These are phyloP conservation scores for Glycine soja DNA, from an alignment of 306 rosid species.

Conservation along the genomic window DNA sequence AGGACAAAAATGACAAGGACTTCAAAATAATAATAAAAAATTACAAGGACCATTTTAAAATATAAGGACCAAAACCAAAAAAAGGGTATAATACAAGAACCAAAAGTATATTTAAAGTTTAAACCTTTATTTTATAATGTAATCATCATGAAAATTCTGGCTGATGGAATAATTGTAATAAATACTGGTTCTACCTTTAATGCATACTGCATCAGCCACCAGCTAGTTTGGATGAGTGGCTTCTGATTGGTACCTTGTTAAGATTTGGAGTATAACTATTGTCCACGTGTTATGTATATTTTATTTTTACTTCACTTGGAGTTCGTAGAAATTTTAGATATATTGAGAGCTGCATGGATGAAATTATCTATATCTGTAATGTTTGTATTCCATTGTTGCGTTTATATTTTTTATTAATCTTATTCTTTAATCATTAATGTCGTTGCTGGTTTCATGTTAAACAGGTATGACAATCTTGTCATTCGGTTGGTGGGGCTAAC, in stretches of 20 bases:
- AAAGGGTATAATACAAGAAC: too few relatives aligned
- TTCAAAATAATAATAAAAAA: too few relatives aligned
- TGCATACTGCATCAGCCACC: not conserved
- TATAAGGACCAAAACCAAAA: not conserved
- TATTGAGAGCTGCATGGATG: conserved; percentile 22
- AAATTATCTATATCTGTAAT: not conserved
- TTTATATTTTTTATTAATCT: too few relatives aligned
- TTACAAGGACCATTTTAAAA: too few relatives aligned
- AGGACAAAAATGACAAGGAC: too few relatives aligned
- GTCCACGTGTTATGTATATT: not conserved
- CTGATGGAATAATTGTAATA: not conserved
- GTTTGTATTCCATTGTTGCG: too few relatives aligned
- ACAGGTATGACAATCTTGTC: conserved; percentile 86
- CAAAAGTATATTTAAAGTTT: too few relatives aligned
- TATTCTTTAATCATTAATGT: conserved; percentile 34
- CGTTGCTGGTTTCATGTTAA: conserved; percentile 43
- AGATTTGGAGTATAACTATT: not conserved
- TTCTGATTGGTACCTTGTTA: not conserved
- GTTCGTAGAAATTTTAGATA: not conserved
- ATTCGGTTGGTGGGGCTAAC: conserved; percentile 86
- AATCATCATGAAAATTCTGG: too few relatives aligned
- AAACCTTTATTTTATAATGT: too few relatives aligned
- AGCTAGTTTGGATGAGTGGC: too few relatives aligned
- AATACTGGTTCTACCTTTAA: not conserved
- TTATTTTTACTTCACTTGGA: not conserved